phyloP scores from a whole-genome alignment of 2,329 filamentous ascomycete species.

The Aspergillus hiratsukae region DNA sequence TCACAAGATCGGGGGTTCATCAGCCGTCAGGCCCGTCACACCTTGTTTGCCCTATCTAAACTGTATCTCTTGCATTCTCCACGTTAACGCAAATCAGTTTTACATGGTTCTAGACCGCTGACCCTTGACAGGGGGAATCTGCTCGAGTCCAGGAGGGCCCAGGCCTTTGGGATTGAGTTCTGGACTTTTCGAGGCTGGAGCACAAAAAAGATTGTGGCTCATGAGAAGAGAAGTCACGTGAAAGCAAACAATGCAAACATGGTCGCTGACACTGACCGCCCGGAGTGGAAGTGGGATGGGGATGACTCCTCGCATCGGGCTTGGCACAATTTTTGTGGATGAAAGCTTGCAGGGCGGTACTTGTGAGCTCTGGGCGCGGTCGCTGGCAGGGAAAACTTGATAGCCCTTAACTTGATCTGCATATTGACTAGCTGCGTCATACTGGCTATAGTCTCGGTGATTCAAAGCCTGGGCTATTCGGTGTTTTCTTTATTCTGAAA shows the following conservation, averaged over 20 bases:
- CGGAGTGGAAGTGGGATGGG: slow-evolving; percentile 15
- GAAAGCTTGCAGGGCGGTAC: slow-evolving; percentile 6
- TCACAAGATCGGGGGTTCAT: background rate
- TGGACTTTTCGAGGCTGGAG: slow-evolving; percentile 23
- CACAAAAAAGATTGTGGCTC: slow-evolving; percentile 1
- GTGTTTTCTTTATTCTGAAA: background rate
- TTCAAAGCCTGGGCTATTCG: background rate
- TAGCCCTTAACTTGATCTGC: background rate
- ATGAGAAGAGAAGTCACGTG: slow-evolving; percentile 4
- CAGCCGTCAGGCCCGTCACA: background rate
- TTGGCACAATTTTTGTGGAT: slow-evolving; percentile 31
- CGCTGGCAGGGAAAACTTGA: background rate
- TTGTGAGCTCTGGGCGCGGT: background rate
- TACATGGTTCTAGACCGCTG: slow-evolving; percentile 26
- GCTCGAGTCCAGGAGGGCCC: slow-evolving; percentile 24
- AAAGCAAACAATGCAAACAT: slow-evolving; percentile 15
- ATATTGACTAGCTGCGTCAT: slow-evolving; percentile 1
- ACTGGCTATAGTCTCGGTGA: background rate
- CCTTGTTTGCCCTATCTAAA: background rate
- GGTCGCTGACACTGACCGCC: background rate
- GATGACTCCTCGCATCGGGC: slow-evolving; percentile 18
- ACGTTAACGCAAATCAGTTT: background rate
- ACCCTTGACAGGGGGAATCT: slow-evolving; percentile 14
- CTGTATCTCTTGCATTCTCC: background rate
- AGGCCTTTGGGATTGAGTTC: slow-evolving; percentile 23